Conservation (phyloP, 2,329 filamentous ascomycete genomes). For the Aureobasidium mangrovei region DNA sequence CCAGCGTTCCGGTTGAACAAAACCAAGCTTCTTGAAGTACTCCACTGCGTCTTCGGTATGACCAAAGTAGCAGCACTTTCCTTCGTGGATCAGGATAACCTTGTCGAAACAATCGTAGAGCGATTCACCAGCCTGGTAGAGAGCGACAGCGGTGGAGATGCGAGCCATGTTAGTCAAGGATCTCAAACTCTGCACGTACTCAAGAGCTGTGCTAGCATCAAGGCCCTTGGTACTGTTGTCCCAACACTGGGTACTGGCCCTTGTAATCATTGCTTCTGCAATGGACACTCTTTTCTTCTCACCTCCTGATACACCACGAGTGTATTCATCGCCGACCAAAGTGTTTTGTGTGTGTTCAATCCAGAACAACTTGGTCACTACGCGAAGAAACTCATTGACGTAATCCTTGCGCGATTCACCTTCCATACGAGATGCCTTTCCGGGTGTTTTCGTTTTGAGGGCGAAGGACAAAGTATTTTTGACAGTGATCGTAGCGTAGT, state of each 20-base stretch:
- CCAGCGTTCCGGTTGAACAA: conserved; percentile 63
- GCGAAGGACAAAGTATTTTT: conserved; percentile 82
- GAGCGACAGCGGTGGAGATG: conserved; percentile 73
- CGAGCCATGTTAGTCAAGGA: conserved; percentile 72
- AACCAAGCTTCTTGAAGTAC: conserved; percentile 73
- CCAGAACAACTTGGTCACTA: conserved; percentile 62
- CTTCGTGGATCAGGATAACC: conserved; percentile 70
- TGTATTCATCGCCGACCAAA: conserved; percentile 72
- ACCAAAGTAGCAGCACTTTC: conserved; percentile 68
- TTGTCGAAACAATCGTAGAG: conserved; percentile 60
- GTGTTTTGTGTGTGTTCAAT: conserved; percentile 83
- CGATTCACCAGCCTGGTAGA: conserved; percentile 79
- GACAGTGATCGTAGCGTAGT: conserved; percentile 77
- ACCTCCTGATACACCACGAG: conserved; percentile 58
- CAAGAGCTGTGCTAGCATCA: conserved; percentile 41
- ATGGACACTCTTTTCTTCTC: conserved; percentile 43
- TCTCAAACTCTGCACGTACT: conserved; percentile 41
- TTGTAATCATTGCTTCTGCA: conserved; percentile 41
- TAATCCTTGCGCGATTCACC: conserved; percentile 74
- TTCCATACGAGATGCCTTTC: conserved; percentile 55
- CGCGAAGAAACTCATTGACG: conserved; percentile 61
- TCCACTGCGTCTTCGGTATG: conserved; percentile 55
- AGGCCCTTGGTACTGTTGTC: conserved; percentile 42
- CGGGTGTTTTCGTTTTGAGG: conserved; percentile 73
- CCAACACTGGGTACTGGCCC: conserved; percentile 32